These are phyloP conservation scores for Colletotrichum endophyticum DNA, from an alignment of 2,329 filamentous ascomycete genomes.

Conservation along the genomic window DNA sequence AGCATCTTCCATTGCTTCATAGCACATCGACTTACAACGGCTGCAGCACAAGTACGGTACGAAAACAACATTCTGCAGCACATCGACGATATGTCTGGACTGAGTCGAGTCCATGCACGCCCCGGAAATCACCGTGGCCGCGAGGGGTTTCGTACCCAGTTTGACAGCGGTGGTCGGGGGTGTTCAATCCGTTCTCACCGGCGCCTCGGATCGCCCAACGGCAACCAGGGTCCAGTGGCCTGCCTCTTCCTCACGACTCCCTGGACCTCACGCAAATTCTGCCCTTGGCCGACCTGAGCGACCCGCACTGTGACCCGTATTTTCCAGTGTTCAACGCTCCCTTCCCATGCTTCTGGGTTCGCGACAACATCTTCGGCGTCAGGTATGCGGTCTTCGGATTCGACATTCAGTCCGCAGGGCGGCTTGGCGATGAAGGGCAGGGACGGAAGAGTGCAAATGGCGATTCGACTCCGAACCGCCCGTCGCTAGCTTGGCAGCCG, in stretches of 20 bases:
- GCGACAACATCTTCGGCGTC: neutral
- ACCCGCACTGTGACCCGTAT: neutral
- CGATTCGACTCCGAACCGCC: neutral
- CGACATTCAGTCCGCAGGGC: neutral
- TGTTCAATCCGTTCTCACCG: neutral
- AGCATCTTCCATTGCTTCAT: neutral
- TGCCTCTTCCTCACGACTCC: neutral
- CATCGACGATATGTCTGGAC: neutral
- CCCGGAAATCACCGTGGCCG: slow-evolving; percentile 2
- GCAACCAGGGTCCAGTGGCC: neutral
- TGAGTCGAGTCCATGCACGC: neutral
- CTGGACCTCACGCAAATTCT: neutral
- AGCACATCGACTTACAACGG: neutral
- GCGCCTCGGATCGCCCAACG: neutral
- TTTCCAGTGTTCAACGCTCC: neutral
- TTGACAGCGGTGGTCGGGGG: neutral
- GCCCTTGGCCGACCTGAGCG: slow-evolving; percentile 14
- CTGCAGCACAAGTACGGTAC: neutral
- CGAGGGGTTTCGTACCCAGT: neutral
- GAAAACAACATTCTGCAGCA: neutral
- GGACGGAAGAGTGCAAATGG: neutral
- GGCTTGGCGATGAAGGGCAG: neutral
- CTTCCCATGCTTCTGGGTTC: neutral
- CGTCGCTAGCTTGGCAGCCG: neutral
- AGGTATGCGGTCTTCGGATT: neutral